Evolutionary conservation across 1,139 yeast genomes (phyloP).

Genomic region (Yarrowia galli): DNA sequence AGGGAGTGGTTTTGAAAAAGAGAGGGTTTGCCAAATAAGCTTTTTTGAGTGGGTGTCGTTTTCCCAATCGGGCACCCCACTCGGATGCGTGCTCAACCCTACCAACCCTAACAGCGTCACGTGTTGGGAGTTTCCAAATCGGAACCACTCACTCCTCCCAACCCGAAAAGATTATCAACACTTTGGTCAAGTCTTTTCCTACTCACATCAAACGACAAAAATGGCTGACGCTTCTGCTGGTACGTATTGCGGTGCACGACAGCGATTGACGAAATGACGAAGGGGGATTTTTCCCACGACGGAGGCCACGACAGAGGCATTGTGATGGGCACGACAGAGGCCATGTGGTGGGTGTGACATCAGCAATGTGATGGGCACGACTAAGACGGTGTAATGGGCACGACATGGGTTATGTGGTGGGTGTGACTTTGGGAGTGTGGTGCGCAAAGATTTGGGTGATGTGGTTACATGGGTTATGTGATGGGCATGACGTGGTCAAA

Average conservation of each 20-base stretch:
- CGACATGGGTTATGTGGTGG: background rate
- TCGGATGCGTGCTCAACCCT: slow-evolving; percentile 2
- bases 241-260: slow-evolving; percentile 1
- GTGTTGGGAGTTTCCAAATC: slow-evolving; percentile 38
- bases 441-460: too few species aligned
- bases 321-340: too few species aligned
- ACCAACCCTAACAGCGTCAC: slow-evolving; percentile 33
- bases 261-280: too few species aligned
- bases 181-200: slow-evolving; percentile 17
- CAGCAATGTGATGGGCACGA: background rate
- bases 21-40: slow-evolving; percentile 12
- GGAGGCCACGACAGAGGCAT: too few species aligned
- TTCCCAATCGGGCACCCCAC: slow-evolving; percentile 12
- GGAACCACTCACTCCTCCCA: slow-evolving; percentile 33
- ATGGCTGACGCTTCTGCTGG: slow-evolving; percentile 39
- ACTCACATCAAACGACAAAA: slow-evolving; percentile 37
- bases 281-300: too few species aligned
- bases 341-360: background rate
- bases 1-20: slow-evolving; percentile 37
- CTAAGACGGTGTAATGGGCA: too few species aligned
- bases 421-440: too few species aligned
- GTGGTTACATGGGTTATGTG: background rate
- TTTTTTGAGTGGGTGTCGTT: slow-evolving; percentile 1
- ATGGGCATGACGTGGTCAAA: background rate
- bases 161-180: slow-evolving; percentile 32